Conservation (phyloP, 2,329 filamentous ascomycete genomes). For the Ascochyta pisi region DNA sequence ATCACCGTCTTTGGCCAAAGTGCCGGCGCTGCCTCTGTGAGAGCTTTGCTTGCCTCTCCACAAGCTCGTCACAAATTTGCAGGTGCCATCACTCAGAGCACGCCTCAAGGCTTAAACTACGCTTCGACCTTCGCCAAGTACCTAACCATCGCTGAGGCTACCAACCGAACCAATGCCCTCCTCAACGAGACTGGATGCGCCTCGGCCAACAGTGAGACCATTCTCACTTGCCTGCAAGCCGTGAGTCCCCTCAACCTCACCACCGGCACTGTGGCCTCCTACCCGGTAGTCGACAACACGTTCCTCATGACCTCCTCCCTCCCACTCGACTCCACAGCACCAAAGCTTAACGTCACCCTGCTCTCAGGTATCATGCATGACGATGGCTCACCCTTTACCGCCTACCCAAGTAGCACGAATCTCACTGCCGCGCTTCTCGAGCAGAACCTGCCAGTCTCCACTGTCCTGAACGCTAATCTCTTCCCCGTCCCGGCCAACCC, state of each 20-base stretch:
- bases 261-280: slow-evolving; percentile 13
- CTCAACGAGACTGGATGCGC: slow-evolving; percentile 36
- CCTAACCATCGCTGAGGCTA: slow-evolving; percentile 32
- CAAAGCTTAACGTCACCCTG: slow-evolving; percentile 27
- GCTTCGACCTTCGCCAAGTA: slow-evolving; percentile 35
- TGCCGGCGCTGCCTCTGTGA: slow-evolving; percentile 50
- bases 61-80: slow-evolving; percentile 57
- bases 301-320: slow-evolving; percentile 37
- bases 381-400: slow-evolving; percentile 41
- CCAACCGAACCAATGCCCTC: slow-evolving; percentile 27
- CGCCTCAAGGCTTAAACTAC: slow-evolving; percentile 30
- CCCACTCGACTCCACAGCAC: slow-evolving; percentile 25
- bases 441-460: slow-evolving; percentile 18
- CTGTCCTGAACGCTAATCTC: slow-evolving; percentile 8
- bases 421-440: slow-evolving; percentile 26
- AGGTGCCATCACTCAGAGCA: slow-evolving; percentile 52
- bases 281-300: slow-evolving; percentile 44
- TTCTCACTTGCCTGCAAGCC: slow-evolving; percentile 33
- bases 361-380: slow-evolving; percentile 42
- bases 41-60: slow-evolving; percentile 59
- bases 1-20: slow-evolving; percentile 50
- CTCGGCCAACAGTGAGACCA: slow-evolving; percentile 6
- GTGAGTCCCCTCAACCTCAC: slow-evolving; percentile 28
- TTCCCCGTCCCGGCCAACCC: slow-evolving; percentile 31
- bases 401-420: slow-evolving; percentile 32